phyloP scores from a whole-genome alignment of 345 rosid species.

The Diplotaxis tenuifolia region DNA sequence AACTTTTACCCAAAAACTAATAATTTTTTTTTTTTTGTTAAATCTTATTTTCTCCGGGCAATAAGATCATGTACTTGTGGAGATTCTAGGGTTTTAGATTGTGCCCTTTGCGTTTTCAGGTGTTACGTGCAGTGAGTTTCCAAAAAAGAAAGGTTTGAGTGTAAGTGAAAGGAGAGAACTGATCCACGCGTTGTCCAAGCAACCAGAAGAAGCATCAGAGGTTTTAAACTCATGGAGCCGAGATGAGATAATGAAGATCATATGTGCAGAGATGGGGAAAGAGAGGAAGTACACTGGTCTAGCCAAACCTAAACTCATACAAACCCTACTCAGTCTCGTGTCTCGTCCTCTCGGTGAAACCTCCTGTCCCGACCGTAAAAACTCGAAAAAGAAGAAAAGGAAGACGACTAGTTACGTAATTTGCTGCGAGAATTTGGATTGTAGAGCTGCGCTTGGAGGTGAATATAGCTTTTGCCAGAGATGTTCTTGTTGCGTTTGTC shows the following conservation, averaged over 20 bases:
- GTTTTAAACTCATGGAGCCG: constrained; percentile 89
- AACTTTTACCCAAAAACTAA: neutral
- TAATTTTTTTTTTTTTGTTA: neutral
- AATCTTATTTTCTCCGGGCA: neutral
- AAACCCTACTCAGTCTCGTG: constrained; percentile 74
- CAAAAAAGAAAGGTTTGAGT: constrained; percentile 35
- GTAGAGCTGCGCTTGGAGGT: constrained; percentile 63
- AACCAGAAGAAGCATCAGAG: constrained; percentile 63
- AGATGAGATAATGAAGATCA: constrained; percentile 85
- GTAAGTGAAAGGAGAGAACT: constrained; percentile 85
- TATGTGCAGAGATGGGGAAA: constrained; percentile 97
- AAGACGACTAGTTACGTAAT: constrained; percentile 54
- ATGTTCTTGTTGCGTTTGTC: constrained; percentile 91
- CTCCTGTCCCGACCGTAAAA: constrained; percentile 40
- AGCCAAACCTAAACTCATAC: constrained; percentile 85
- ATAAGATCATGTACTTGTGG: neutral
- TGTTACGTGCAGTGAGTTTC: constrained; percentile 1
- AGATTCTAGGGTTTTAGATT: constrained; percentile 16
- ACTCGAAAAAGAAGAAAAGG: constrained; percentile 62
- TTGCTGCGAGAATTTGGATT: constrained; percentile 82
- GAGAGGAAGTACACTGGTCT: constrained; percentile 97
- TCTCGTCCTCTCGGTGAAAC: constrained; percentile 48
- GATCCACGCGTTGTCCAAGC: constrained; percentile 71
- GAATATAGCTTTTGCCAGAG: constrained; percentile 73
- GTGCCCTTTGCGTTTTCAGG: constrained; percentile 1